phyloP scores from a whole-genome alignment of 768 basidiomycete species.

The Pisolithus albus region DNA sequence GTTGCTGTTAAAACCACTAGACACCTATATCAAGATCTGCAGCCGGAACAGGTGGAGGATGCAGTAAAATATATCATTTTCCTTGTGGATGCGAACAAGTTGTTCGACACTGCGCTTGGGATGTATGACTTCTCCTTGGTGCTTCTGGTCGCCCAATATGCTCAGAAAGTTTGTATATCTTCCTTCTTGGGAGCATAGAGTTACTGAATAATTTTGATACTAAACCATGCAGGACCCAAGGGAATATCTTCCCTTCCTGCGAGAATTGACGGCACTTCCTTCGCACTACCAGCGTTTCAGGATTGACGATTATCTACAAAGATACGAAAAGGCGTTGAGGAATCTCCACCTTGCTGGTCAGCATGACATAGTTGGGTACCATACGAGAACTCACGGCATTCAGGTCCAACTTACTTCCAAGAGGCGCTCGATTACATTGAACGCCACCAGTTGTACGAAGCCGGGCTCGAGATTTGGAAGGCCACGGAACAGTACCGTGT shows the following conservation, averaged over 20 bases:
- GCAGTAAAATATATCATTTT: constrained; percentile 99
- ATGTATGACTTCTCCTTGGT: constrained; percentile 99
- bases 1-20: background rate
- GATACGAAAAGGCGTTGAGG: constrained; percentile 63
- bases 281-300: constrained; percentile 79
- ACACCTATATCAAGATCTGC: constrained; percentile 21
- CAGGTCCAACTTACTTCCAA: constrained; percentile 65
- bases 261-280: constrained; percentile 71
- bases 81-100: constrained; percentile 82
- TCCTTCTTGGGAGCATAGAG: background rate
- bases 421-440: constrained; percentile 80
- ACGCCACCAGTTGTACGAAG: constrained; percentile 64
- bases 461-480: constrained; percentile 71
- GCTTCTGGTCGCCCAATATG: constrained; percentile 92
- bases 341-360: constrained; percentile 72
- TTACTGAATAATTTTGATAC: constrained; percentile 2
- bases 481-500: constrained; percentile 60
- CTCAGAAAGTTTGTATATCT: constrained; percentile 72
- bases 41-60: constrained; percentile 81
- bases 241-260: constrained; percentile 95
- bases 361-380: constrained; percentile 1
- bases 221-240: constrained; percentile 72
- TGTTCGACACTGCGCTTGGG: constrained; percentile 93
- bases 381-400: constrained; percentile 4
- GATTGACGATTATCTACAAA: constrained; percentile 88